Base-by-base conservation (phyloP, 78 protist genomes). In the Dictyostelium firmibasis region DNA sequence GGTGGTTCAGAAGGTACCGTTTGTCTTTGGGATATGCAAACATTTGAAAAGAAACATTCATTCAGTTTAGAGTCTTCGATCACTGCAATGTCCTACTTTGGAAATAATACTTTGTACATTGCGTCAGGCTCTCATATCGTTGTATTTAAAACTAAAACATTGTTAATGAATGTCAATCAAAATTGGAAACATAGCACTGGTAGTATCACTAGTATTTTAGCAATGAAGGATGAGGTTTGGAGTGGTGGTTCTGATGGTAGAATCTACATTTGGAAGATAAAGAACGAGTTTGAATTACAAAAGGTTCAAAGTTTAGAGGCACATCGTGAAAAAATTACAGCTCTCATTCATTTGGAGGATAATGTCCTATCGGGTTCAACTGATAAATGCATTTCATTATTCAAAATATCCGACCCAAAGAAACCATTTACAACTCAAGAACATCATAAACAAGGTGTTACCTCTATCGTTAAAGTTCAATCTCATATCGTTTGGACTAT, bases 231-330 rank as follows among this genome's bases (percentile, higher is more conserved):
- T 13, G 94, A 89, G 23, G 57, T 89, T n/a, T 89, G 94, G 94
- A 69, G 81, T 27, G 94, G 94, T 47, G 94, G 83, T 13, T 69
- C 83, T 2, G 94, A 89, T 43, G 94, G 94, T n/a, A 89, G 75
- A 60, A 81, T 89, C 11, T 81, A 69, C 29, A 81, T 70, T n/a
- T 89, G 94, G 94, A 89, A 89, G 53, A 27, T 89, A 4, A 89
- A 89, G 50, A 81, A 78, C 47, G 94, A 89, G 67, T 62, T 25
- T 23, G 94, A 89, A 2, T 25, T 89, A 18, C 75, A 75, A n/a
- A 41, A 81, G 47, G 53, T 43, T 8, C 47, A 25, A 31, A 89
- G 78, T 18, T 29, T 89, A 43, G 94, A 89, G 3, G 87, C 83
- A 8, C 94, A 89, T 47, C 82, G 70, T 20, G 94, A 89, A n/a